These are phyloP conservation scores for Wickerhamomyces mucosus DNA, from an alignment of 805 yeast species.

Conservation along the genomic window DNA sequence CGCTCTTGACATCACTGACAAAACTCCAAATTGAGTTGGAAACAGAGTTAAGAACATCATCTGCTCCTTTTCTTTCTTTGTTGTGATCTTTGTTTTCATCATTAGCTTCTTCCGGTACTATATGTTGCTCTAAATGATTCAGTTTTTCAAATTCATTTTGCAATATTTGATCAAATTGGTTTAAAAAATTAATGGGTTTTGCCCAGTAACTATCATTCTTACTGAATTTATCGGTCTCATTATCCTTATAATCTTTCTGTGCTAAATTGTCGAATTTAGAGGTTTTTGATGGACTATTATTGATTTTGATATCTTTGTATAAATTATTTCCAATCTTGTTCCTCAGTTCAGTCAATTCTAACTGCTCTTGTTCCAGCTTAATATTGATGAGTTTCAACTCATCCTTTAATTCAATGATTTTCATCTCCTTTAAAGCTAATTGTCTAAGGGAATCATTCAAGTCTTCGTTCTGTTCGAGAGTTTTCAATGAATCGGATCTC, in stretches of 20 bases:
- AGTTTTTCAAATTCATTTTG: constrained; percentile 57
- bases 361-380: constrained; percentile 31
- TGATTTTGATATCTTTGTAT: constrained; percentile 11
- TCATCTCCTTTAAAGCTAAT: constrained; percentile 62
- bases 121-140: constrained; percentile 14
- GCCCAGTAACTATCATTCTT: constrained; percentile 29
- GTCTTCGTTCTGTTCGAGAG: constrained; percentile 20
- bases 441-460: constrained; percentile 47
- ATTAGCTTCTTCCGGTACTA: constrained; percentile 4
- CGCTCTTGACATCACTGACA: constrained; percentile 38
- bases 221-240: not conserved
- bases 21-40: constrained; percentile 39
- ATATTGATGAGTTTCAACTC: constrained; percentile 37
- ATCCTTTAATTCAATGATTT: constrained; percentile 51
- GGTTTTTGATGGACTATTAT: constrained; percentile 6
- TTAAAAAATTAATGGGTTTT: constrained; percentile 52
- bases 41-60: constrained; percentile 26
- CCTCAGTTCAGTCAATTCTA: constrained; percentile 24
- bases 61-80: constrained; percentile 5
- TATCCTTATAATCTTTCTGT: constrained; percentile 1
- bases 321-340: constrained; percentile 24
- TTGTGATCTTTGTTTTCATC: constrained; percentile 1
- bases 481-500: constrained; percentile 12
- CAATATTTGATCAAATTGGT: constrained; percentile 57
- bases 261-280: constrained; percentile 1